Conservation (phyloP, 768 basidiomycete genomes). For the Mycena sanguinolenta region DNA sequence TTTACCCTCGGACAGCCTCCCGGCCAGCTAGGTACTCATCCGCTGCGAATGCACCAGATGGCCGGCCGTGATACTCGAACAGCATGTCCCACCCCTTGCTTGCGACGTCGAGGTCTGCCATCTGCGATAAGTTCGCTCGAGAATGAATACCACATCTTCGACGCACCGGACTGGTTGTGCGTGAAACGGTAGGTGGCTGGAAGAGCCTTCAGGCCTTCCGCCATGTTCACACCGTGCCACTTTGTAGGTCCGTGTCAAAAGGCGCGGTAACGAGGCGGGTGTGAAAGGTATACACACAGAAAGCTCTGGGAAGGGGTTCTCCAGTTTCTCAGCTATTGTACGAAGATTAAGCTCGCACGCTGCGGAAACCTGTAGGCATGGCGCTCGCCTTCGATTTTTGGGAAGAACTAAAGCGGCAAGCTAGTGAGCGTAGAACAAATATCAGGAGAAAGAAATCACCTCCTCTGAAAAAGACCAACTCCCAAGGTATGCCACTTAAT, state of each 20-base stretch:
- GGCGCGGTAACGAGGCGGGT: neutral
- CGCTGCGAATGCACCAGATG: slow-evolving; percentile 68
- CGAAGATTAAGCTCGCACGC: neutral
- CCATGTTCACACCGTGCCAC: slow-evolving; percentile 74
- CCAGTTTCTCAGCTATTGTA: slow-evolving; percentile 45
- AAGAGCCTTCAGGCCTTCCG: slow-evolving; percentile 68
- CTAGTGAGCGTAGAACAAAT: neutral
- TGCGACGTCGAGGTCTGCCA: slow-evolving; percentile 60
- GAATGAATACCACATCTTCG: neutral
- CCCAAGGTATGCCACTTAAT: slow-evolving; percentile 66
- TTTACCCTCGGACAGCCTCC: slow-evolving; percentile 64
- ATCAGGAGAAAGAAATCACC: slow-evolving; percentile 41
- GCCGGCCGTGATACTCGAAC: slow-evolving; percentile 70
- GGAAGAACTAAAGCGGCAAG: slow-evolving; percentile 56
- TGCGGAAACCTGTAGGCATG: neutral
- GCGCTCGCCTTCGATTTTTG: slow-evolving; percentile 40
- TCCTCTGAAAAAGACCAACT: slow-evolving; percentile 63
- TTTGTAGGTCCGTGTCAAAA: slow-evolving; percentile 33
- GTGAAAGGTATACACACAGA: slow-evolving; percentile 44
- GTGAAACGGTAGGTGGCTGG: slow-evolving; percentile 68
- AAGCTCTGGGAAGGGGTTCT: slow-evolving; percentile 60
- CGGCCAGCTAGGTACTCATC: slow-evolving; percentile 70
- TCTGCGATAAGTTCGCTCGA: neutral
- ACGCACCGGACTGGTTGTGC: slow-evolving; percentile 65
- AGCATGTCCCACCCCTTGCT: slow-evolving; percentile 68